Conservation (phyloP, 768 basidiomycete species). For the Polyporus arcularius region DNA sequence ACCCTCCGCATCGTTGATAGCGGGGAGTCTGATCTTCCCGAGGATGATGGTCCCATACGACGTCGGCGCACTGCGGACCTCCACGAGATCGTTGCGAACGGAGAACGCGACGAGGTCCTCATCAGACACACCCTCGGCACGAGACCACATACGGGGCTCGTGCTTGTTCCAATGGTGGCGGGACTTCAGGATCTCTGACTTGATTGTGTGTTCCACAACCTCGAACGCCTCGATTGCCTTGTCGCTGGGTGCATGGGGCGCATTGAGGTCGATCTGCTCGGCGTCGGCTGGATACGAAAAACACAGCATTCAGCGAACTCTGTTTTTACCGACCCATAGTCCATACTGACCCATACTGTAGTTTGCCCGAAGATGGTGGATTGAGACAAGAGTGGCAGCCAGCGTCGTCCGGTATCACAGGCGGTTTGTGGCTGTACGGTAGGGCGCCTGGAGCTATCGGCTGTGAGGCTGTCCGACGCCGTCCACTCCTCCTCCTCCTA, state of each 20-base stretch:
- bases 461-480: too few relatives aligned
- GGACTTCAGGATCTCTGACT: slow-evolving; percentile 64
- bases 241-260: slow-evolving; percentile 55
- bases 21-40: slow-evolving; percentile 75
- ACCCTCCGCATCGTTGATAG: slow-evolving; percentile 60
- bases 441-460: too few relatives aligned
- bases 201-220: slow-evolving; percentile 54
- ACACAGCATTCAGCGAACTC: too few relatives aligned
- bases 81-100: slow-evolving; percentile 45
- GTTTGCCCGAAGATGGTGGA: too few relatives aligned
- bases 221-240: slow-evolving; percentile 71
- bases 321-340: too few relatives aligned
- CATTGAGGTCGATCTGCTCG: slow-evolving; percentile 60
- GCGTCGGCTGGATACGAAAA: too few relatives aligned
- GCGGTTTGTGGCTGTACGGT: too few relatives aligned
- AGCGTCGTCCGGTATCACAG: too few relatives aligned
- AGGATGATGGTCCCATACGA: slow-evolving; percentile 73
- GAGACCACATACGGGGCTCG: slow-evolving; percentile 71
- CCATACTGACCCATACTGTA: too few relatives aligned
- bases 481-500: too few relatives aligned
- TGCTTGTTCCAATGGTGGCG: slow-evolving; percentile 73
- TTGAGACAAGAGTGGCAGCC: too few relatives aligned
- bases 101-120: slow-evolving; percentile 52
- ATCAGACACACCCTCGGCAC: slow-evolving; percentile 55
- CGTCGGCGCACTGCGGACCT: slow-evolving; percentile 54